These are phyloP conservation scores for Lentinula sp. DNA, from an alignment of 768 basidiomycete genomes.

Conservation along the genomic window DNA sequence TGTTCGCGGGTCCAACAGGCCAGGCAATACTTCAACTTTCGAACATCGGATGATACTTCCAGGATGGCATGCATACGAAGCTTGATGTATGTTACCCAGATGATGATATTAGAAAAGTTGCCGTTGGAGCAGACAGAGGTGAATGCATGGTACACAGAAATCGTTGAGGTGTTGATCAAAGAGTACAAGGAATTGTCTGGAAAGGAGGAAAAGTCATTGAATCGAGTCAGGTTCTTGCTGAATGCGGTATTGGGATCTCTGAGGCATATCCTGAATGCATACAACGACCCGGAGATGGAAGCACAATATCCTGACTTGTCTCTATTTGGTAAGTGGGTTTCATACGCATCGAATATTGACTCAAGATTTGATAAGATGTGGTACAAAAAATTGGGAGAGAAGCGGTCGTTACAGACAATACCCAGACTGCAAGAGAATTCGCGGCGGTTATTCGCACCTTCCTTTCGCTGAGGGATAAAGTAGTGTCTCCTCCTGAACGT, in stretches of 20 bases:
- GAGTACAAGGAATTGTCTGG: conserved; percentile 38
- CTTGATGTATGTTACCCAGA: conserved; percentile 60
- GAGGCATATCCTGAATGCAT: conserved; percentile 42
- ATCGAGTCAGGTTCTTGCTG: conserved; percentile 25
- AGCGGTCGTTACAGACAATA: conserved; percentile 29
- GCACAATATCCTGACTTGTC: conserved; percentile 56
- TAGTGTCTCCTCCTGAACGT: conserved; percentile 39
- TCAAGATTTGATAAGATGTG: conserved; percentile 41
- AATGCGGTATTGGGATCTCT: conserved; percentile 52
- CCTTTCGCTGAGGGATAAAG: conserved; percentile 47
- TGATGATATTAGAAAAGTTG: conserved; percentile 49
- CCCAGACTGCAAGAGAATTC: conserved; percentile 46
- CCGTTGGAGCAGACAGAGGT: conserved; percentile 38
- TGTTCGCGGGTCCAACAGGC: conserved; percentile 57
- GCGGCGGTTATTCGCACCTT: conserved; percentile 55
- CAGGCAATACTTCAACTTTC: conserved; percentile 61
- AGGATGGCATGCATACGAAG: conserved; percentile 73
- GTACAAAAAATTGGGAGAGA: conserved; percentile 42
- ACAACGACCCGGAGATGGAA: conserved; percentile 12
- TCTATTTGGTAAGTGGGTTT: conserved; percentile 38
- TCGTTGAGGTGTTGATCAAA: conserved; percentile 44
- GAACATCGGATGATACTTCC: conserved; percentile 54
- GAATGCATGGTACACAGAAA: conserved; percentile 59
- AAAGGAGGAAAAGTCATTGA: conserved; percentile 10
- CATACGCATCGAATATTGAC: conserved; percentile 16